Conservation (phyloP, 208 protist species). For the Trypanosoma platydactyli region DNA sequence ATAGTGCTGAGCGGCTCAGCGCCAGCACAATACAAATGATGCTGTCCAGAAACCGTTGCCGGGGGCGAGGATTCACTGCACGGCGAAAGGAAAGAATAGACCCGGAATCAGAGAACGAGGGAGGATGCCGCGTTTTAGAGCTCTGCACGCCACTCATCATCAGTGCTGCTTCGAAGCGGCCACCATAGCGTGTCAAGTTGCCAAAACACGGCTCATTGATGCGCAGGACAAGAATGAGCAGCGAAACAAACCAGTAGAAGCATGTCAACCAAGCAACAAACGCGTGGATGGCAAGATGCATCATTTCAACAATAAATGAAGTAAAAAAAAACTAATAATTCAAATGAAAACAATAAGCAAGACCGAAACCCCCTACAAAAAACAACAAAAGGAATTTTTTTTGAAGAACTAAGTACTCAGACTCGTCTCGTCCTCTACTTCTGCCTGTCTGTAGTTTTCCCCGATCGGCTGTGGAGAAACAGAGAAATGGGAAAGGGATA, state of each 20-base stretch:
- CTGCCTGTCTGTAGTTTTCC: too few species aligned
- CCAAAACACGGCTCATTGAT: conserved; percentile 31
- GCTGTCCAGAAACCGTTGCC: background rate
- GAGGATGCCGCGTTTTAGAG: background rate
- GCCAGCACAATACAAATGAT: background rate
- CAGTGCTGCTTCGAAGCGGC: conserved; percentile 15
- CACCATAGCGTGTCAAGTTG: conserved; percentile 48
- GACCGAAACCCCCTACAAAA: background rate
- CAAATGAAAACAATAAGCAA: conserved; percentile 6
- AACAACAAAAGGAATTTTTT: background rate
- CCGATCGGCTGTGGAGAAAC: too few species aligned
- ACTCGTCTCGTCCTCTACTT: background rate
- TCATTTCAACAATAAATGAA: conserved; percentile 1
- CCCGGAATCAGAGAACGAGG: background rate
- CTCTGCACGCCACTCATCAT: background rate
- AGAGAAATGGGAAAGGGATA: too few species aligned
- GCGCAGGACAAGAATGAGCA: conserved; percentile 45
- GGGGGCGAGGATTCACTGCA: background rate
- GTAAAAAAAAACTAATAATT: conserved; percentile 24
- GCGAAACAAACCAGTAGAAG: conserved; percentile 52
- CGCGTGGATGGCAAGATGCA: background rate
- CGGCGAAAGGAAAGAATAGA: background rate
- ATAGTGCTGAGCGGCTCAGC: conserved; percentile 27
- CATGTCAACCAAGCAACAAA: conserved; percentile 17
- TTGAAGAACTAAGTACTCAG: background rate